Evolutionary conservation across 768 basidiomycete species (phyloP).

Genomic region (Leccinellum luteum): DNA sequence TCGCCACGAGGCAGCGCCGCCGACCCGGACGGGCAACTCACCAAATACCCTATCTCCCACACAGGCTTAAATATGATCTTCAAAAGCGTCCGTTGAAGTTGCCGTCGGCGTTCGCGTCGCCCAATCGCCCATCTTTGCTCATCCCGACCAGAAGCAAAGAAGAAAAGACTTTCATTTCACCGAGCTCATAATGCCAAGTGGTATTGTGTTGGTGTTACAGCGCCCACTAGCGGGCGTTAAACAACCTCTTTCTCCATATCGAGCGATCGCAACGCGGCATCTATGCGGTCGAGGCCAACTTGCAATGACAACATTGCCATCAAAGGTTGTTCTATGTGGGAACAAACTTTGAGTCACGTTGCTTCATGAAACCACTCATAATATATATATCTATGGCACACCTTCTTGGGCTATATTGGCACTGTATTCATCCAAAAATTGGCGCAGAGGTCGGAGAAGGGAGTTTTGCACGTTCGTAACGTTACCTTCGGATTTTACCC

Average conservation of each 20-base stretch:
- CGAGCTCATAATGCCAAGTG: neutral
- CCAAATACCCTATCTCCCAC: neutral
- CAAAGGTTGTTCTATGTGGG: conserved; percentile 25
- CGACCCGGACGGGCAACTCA: neutral
- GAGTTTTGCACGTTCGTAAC: conserved; percentile 43
- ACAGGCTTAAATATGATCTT: neutral
- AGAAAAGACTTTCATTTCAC: conserved; percentile 13
- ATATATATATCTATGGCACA: conserved; percentile 12
- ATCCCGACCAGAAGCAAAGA: neutral
- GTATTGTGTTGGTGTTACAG: neutral
- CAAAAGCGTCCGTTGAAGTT: neutral
- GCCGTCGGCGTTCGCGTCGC: neutral
- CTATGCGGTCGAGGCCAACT: conserved; percentile 49
- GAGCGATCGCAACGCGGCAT: conserved; percentile 34
- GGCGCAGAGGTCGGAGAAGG: conserved; percentile 45
- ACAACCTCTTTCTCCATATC: neutral
- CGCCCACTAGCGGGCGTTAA: neutral
- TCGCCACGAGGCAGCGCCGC: neutral
- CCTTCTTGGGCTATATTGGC: conserved; percentile 23
- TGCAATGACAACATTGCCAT: conserved; percentile 39
- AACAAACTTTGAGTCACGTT: conserved; percentile 1
- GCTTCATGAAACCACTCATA: neutral
- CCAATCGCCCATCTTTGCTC: no score
- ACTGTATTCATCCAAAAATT: conserved; percentile 35
- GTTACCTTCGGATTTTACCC: conserved; percentile 45